Conservation (phyloP, 177 flowering plant species). For the Telopea speciosissima region DNA sequence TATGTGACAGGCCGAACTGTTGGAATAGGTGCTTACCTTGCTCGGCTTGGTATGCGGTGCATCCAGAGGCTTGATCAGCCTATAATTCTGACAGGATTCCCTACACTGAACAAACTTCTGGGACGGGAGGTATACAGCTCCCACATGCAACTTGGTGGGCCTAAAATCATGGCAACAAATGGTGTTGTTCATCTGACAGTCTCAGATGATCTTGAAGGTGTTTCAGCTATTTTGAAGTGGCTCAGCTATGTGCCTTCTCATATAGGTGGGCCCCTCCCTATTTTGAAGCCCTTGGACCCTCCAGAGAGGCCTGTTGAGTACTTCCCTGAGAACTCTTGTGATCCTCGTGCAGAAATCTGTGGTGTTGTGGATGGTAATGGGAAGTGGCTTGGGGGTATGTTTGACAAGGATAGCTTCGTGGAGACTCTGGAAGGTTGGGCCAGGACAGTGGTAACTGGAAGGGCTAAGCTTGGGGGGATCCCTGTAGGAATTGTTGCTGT, state of each 20-base stretch:
- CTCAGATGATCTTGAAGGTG: slow-evolving; percentile 95
- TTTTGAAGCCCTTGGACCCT: slow-evolving; percentile 59
- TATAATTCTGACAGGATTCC: slow-evolving; percentile 93
- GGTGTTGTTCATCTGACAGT: slow-evolving; percentile 98
- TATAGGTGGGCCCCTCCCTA: slow-evolving; percentile 82
- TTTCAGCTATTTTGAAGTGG: slow-evolving; percentile 89
- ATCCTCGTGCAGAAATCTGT: slow-evolving; percentile 93
- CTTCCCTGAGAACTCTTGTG: slow-evolving; percentile 83
- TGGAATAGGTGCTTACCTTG: slow-evolving; percentile 98
- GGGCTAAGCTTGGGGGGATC: slow-evolving; percentile 99
- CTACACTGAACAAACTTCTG: slow-evolving; percentile 92
- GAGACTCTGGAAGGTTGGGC: slow-evolving; percentile 99
- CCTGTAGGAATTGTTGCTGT: slow-evolving; percentile 97
- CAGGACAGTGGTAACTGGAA: slow-evolving; percentile 94
- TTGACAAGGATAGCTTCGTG: slow-evolving; percentile 85
- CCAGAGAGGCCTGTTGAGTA: slow-evolving; percentile 81
- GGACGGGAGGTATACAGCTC: slow-evolving; percentile 99
- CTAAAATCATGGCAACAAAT: slow-evolving; percentile 97
- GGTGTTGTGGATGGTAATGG: slow-evolving; percentile 53
- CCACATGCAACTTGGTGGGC: slow-evolving; percentile 99
- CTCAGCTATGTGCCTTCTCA: slow-evolving; percentile 80
- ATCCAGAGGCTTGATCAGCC: slow-evolving; percentile 99
- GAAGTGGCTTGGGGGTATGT: slow-evolving; percentile 90
- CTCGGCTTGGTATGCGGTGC: slow-evolving; percentile 99
- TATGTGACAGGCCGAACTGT: slow-evolving; percentile 98